Conservation (phyloP, 805 yeast genomes). For the Kluyveromyces nonfermentans region DNA sequence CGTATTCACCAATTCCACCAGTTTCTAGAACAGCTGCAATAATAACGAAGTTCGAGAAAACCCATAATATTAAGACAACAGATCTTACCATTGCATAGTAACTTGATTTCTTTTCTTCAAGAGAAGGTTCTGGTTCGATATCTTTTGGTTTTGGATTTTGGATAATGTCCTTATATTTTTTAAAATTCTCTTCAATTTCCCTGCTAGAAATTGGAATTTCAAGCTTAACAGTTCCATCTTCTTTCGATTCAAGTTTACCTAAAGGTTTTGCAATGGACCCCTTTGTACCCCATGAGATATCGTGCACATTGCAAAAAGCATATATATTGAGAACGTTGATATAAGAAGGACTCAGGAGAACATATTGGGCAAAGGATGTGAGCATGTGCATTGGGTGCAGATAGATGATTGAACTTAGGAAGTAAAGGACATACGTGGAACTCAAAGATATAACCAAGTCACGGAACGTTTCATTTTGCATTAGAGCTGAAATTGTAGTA, state of each 20-base stretch:
- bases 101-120: constrained; percentile 54
- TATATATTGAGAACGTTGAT: constrained; percentile 86
- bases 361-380: constrained; percentile 77
- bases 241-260: constrained; percentile 72
- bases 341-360: constrained; percentile 79
- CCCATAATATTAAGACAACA: constrained; percentile 82
- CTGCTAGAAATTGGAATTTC: constrained; percentile 66
- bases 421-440: constrained; percentile 76
- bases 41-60: constrained; percentile 72
- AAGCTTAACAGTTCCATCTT: constrained; percentile 56
- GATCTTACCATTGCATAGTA: constrained; percentile 90
- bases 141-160: constrained; percentile 34
- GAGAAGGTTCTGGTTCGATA: constrained; percentile 27
- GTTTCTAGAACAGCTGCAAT: constrained; percentile 77
- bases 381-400: constrained; percentile 91
- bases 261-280: constrained; percentile 69
- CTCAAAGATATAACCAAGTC: constrained; percentile 79
- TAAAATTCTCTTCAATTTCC: constrained; percentile 70
- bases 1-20: constrained; percentile 56
- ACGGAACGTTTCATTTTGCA: constrained; percentile 65
- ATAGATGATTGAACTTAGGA: constrained; percentile 68
- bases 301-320: constrained; percentile 94
- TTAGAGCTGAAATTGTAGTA: constrained; percentile 36
- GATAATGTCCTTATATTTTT: constrained; percentile 52
- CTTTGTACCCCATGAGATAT: constrained; percentile 96